Conservation (phyloP, 371 early-diverging fungal species). For the Syncephalastrum racemosum region DNA sequence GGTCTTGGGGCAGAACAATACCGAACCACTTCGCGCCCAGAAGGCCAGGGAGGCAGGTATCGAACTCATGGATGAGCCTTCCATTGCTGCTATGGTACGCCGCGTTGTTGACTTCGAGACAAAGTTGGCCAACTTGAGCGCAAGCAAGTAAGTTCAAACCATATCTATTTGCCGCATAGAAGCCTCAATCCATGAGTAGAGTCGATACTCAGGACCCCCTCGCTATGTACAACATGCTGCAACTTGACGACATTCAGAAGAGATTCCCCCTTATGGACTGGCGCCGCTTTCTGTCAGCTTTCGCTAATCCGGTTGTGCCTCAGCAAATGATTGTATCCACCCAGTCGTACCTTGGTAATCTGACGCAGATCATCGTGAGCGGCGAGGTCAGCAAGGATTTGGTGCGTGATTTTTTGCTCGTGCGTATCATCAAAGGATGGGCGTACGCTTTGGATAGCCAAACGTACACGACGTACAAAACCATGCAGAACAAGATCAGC, state of each 20-base stretch:
- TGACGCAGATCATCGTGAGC: conserved; percentile 3
- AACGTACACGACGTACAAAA: conserved; percentile 16
- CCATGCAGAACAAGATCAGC: conserved; percentile 20
- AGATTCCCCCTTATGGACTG: conserved; percentile 29
- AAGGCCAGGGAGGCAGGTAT: conserved; percentile 10
- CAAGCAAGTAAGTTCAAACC: conserved; percentile 9
- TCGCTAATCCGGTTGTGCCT: conserved; percentile 1
- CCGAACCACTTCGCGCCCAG: conserved; percentile 1
- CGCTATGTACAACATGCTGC: conserved; percentile 50
- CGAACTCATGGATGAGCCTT: conserved; percentile 9
- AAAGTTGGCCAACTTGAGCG: conserved; percentile 35
- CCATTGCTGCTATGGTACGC: conserved; percentile 27
- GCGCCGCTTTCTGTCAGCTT: conserved; percentile 6
- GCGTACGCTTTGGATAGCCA: conserved; percentile 12
- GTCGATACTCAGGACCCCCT: conserved; percentile 42
- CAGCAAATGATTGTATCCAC: conserved; percentile 9
- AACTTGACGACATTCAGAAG: conserved; percentile 34
- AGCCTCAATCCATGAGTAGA: conserved; percentile 30
- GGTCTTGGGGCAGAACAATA: conserved; percentile 13
- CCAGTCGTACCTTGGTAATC: conserved; percentile 15
- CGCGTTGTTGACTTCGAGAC: conserved; percentile 51
- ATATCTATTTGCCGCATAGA: background rate
- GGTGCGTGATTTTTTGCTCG: conserved; percentile 13
- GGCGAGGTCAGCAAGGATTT: conserved; percentile 4
- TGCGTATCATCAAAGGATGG: conserved; percentile 6